Evolutionary conservation across 768 basidiomycete species (phyloP).

Genomic region (Russula sp.): DNA sequence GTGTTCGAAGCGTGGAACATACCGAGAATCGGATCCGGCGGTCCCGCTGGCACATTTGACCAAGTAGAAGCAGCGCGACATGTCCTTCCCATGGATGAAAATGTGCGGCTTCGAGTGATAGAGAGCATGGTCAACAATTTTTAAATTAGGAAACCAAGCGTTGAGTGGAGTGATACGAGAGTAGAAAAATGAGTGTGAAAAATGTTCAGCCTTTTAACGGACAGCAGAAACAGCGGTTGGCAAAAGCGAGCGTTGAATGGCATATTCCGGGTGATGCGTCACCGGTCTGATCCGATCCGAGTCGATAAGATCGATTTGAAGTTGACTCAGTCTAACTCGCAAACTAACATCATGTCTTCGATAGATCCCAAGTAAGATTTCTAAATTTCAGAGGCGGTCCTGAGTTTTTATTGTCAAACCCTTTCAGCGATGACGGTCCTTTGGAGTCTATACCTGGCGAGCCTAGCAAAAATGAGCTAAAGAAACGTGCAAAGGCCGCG

Average conservation of each 20-base stretch:
- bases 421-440: not conserved
- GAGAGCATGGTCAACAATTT: conserved; percentile 36
- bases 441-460: conserved; percentile 32
- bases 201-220: conserved; percentile 12
- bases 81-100: conserved; percentile 41
- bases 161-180: conserved; percentile 22
- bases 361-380: conserved; percentile 12
- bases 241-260: not conserved
- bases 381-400: too few species aligned
- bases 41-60: conserved; percentile 79
- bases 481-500: conserved; percentile 85
- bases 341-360: conserved; percentile 17
- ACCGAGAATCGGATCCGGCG: conserved; percentile 93
- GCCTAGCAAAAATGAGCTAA: conserved; percentile 82
- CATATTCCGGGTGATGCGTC: not conserved
- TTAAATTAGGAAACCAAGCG: conserved; percentile 26
- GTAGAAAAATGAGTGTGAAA: conserved; percentile 1
- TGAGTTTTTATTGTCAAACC: not conserved
- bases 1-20: conserved; percentile 25
- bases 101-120: conserved; percentile 39
- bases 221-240: not conserved
- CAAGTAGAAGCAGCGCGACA: conserved; percentile 60
- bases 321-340: too few species aligned
- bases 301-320: conserved; percentile 14
- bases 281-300: conserved; percentile 1